A percentile compares a stretch with the other conserved stretches of the same genome.
Conservation (phyloP, 2,329 filamentous ascomycete species). For the Claviceps sp. region DNA sequence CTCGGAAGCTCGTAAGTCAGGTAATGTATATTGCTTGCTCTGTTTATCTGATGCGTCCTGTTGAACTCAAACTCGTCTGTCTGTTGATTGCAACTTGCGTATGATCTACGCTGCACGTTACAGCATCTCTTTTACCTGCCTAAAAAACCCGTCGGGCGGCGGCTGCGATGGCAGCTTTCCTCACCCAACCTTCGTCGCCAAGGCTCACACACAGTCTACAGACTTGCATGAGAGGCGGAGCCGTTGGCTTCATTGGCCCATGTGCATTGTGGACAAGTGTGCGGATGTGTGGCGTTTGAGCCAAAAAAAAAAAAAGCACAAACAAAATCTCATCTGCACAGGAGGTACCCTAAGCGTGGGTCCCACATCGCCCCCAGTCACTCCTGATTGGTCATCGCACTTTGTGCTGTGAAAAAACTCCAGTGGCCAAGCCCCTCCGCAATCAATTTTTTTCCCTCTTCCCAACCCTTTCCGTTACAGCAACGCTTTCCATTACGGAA, state of each 20-base stretch:
- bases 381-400: slow-evolving; percentile 10
- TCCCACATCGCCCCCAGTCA: slow-evolving; percentile 2
- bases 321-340: background rate
- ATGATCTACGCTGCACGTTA: too few species aligned
- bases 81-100: too few species aligned
- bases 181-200: background rate
- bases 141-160: too few species aligned
- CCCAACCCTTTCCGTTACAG: background rate
- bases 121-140: too few species aligned
- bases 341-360: slow-evolving; percentile 13
- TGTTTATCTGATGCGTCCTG: too few species aligned
- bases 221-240: background rate
- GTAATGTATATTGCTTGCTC: too few species aligned
- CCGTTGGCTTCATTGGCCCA: background rate
- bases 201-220: background rate
- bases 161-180: background rate
- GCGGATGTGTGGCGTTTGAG: background rate
- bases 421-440: slow-evolving; percentile 24
- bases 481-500: slow-evolving; percentile 17
- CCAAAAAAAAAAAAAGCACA: background rate
- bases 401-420: slow-evolving; percentile 18
- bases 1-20: too few species aligned
- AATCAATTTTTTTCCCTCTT: slow-evolving; percentile 23
- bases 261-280: background rate
- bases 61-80: too few species aligned